Evolutionary conservation across 768 basidiomycete species (phyloP).

Genomic region (Lactifluus volemus): DNA sequence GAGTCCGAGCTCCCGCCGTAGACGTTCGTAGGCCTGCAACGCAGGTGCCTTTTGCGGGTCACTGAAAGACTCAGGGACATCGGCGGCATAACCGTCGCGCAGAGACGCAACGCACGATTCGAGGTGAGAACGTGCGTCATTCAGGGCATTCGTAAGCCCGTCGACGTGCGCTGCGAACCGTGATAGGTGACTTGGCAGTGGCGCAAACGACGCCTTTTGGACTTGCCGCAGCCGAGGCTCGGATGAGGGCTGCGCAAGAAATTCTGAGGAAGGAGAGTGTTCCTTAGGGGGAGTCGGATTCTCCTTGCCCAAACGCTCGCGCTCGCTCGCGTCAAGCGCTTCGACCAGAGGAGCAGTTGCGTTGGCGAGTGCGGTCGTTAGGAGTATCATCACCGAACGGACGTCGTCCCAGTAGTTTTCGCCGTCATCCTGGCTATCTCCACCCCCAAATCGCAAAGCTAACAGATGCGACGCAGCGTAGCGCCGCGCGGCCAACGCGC

Average conservation of each 20-base stretch:
- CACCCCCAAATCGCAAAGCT: slow-evolving; percentile 56
- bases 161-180: slow-evolving; percentile 70
- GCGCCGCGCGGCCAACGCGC: slow-evolving; percentile 62
- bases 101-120: slow-evolving; percentile 53
- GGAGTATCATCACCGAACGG: slow-evolving; percentile 58
- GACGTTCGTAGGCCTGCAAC: slow-evolving; percentile 62
- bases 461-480: slow-evolving; percentile 75
- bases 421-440: slow-evolving; percentile 22
- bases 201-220: slow-evolving; percentile 49
- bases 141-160: slow-evolving; percentile 55
- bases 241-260: neutral
- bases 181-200: slow-evolving; percentile 58
- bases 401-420: slow-evolving; percentile 74
- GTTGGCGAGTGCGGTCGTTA: slow-evolving; percentile 61
- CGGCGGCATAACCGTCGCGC: slow-evolving; percentile 28
- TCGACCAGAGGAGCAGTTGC: slow-evolving; percentile 52
- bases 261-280: neutral
- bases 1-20: slow-evolving; percentile 67
- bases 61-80: neutral
- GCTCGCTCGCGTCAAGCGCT: slow-evolving; percentile 54
- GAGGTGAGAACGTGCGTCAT: slow-evolving; percentile 62
- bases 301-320: slow-evolving; percentile 41
- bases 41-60: slow-evolving; percentile 32
- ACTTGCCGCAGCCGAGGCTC: neutral
- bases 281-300: slow-evolving; percentile 32